Conservation (phyloP, 2,329 filamentous ascomycete species). For the Cladophialophora bantiana region DNA sequence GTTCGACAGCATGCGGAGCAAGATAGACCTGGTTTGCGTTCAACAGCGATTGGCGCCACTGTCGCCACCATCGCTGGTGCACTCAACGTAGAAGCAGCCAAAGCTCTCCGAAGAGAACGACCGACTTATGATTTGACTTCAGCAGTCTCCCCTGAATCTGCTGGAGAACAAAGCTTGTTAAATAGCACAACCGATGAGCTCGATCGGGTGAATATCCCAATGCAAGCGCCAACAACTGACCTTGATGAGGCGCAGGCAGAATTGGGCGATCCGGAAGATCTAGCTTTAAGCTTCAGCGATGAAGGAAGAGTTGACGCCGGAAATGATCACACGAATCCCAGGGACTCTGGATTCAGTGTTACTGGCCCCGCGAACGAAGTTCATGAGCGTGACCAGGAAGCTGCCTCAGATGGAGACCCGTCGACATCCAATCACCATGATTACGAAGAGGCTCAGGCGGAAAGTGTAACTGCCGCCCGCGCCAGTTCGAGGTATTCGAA, state of each 20-base stretch:
- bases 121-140: slow-evolving; percentile 8
- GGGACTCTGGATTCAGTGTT: slow-evolving; percentile 35
- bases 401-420: not conserved
- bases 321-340: slow-evolving; percentile 16
- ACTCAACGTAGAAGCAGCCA: slow-evolving; percentile 36
- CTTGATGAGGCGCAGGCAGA: slow-evolving; percentile 1
- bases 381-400: slow-evolving; percentile 12
- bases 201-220: slow-evolving; percentile 8
- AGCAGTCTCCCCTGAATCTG: slow-evolving; percentile 8
- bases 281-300: slow-evolving; percentile 28
- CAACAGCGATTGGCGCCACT: slow-evolving; percentile 33
- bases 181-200: slow-evolving; percentile 19
- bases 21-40: not conserved
- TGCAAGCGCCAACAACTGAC: not conserved
- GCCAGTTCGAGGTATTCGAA: slow-evolving; percentile 10
- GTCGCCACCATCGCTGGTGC: slow-evolving; percentile 40
- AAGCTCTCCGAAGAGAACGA: slow-evolving; percentile 27
- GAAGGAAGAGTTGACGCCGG: slow-evolving; percentile 8
- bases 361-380: slow-evolving; percentile 21
- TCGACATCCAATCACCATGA: not conserved
- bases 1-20: slow-evolving; percentile 6
- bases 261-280: slow-evolving; percentile 25
- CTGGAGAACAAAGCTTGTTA: slow-evolving; percentile 4
- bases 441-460: not conserved
- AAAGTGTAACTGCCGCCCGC: not conserved